These are phyloP conservation scores for Populus euphratica DNA, from an alignment of 345 rosid genomes.

Conservation along the genomic window DNA sequence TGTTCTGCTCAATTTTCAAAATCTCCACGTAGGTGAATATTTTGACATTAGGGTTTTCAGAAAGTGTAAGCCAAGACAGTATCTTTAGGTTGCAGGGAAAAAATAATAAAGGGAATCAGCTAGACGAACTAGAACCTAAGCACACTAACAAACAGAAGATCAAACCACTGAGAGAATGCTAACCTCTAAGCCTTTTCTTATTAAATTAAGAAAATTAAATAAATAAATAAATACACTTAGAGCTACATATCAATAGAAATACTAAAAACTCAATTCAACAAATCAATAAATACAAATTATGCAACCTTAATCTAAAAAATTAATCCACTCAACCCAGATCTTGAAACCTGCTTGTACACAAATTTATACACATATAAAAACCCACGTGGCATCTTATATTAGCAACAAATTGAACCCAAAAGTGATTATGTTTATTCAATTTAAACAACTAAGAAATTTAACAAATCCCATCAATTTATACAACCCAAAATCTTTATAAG, in stretches of 20 bases:
- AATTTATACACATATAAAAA: neutral
- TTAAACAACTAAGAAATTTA: neutral
- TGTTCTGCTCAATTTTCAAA: neutral
- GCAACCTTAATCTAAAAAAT: neutral
- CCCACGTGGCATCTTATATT: neutral
- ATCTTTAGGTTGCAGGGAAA: neutral
- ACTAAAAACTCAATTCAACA: neutral
- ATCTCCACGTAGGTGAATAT: neutral
- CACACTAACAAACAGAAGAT: neutral
- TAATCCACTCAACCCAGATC: neutral
- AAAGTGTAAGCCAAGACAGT: neutral
- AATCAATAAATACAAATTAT: neutral
- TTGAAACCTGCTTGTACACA: neutral
- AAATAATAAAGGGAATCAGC: neutral
- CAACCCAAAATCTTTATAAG: neutral
- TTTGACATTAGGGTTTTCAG: neutral
- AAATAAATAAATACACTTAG: neutral
- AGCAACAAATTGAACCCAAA: neutral
- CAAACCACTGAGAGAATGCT: neutral
- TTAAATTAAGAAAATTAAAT: neutral
- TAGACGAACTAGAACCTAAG: neutral
- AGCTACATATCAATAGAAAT: neutral
- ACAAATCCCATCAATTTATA: neutral
- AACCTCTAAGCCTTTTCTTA: neutral
- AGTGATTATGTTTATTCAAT: neutral